phyloP scores from a whole-genome alignment of 1,284 basidiomycete species.

The Veloboletus limbatus region DNA sequence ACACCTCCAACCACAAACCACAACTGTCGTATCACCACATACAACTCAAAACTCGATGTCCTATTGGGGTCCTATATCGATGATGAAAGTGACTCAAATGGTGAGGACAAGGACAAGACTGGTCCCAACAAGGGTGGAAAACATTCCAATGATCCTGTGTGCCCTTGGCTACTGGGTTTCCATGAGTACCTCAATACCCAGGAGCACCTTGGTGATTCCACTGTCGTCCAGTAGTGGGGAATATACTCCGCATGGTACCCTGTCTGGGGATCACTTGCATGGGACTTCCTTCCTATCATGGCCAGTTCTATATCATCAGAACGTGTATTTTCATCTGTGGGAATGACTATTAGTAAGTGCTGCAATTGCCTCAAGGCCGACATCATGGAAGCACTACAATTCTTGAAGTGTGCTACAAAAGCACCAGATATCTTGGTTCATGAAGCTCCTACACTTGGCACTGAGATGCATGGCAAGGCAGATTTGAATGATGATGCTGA shows the following conservation, averaged over 20 bases:
- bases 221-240: neutral
- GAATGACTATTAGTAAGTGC: slow-evolving; percentile 37
- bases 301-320: slow-evolving; percentile 36
- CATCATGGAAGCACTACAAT: slow-evolving; percentile 29
- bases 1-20: too few species aligned
- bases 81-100: too few species aligned
- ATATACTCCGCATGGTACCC: too few species aligned
- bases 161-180: slow-evolving; percentile 29
- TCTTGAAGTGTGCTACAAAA: slow-evolving; percentile 7
- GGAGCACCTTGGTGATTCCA: neutral
- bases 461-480: neutral
- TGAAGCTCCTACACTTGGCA: neutral
- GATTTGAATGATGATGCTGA: too few species aligned
- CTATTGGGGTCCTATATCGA: too few species aligned
- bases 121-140: neutral
- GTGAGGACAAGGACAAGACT: neutral
- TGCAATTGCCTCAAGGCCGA: too few species aligned
- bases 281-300: slow-evolving; percentile 40
- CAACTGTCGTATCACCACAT: neutral
- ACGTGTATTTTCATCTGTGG: too few species aligned
- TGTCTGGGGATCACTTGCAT: slow-evolving; percentile 35
- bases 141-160: neutral
- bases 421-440: neutral
- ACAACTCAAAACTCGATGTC: too few species aligned
- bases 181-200: too few species aligned